Evolutionary conservation across 495 filamentous ascomycete genomes (phyloP).

Genomic region (Evansstolkia leycettana): DNA sequence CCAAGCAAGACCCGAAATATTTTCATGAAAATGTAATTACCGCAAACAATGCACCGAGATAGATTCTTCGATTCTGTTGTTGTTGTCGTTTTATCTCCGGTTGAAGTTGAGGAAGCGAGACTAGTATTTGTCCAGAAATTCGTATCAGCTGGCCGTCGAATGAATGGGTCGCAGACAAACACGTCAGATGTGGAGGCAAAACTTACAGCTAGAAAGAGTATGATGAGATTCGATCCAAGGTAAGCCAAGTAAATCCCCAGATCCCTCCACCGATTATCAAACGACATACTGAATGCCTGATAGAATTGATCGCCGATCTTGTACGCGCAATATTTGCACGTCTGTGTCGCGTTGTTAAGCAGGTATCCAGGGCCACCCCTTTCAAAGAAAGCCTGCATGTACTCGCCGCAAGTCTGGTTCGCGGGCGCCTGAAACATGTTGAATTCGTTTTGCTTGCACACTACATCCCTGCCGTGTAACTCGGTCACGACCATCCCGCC

Average conservation of each 20-base stretch:
- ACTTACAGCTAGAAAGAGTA: slow-evolving; percentile 51
- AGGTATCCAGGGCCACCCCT: slow-evolving; percentile 56
- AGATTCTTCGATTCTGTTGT: neutral
- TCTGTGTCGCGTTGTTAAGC: slow-evolving; percentile 38
- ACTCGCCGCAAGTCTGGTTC: slow-evolving; percentile 54
- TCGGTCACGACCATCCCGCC: slow-evolving; percentile 67
- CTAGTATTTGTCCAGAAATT: slow-evolving; percentile 16
- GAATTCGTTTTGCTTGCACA: slow-evolving; percentile 42
- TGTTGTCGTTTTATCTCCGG: slow-evolving; percentile 31
- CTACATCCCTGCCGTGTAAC: slow-evolving; percentile 50
- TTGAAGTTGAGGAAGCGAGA: slow-evolving; percentile 57
- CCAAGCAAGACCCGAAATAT: no score
- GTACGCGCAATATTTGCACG: slow-evolving; percentile 69
- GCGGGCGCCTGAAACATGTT: slow-evolving; percentile 49
- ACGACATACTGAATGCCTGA: slow-evolving; percentile 46
- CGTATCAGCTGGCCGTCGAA: slow-evolving; percentile 3
- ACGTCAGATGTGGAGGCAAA: neutral
- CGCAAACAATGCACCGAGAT: no score
- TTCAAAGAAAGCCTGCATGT: slow-evolving; percentile 59
- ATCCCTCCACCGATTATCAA: slow-evolving; percentile 62
- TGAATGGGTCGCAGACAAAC: no score
- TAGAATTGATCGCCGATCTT: slow-evolving; percentile 72
- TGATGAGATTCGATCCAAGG: slow-evolving; percentile 61
- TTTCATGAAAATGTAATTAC: no score
- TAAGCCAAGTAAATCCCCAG: slow-evolving; percentile 65